A percentile compares a stretch with the other conserved stretches of the same genome.
Evolutionary conservation across 2,329 filamentous ascomycete species (phyloP).

Genomic region (Diaporthe destruens): DNA sequence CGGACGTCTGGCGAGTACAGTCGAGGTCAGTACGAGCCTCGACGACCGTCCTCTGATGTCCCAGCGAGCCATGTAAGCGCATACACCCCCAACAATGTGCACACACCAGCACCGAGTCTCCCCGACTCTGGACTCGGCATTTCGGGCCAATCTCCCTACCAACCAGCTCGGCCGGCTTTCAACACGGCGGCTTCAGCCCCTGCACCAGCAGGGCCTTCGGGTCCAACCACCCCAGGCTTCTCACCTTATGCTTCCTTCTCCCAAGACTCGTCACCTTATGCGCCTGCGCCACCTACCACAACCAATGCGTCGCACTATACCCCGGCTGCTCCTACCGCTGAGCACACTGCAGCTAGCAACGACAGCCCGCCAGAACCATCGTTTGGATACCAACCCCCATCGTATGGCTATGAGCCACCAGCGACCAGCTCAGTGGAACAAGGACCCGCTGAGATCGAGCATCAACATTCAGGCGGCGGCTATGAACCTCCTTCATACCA

Average conservation of each 20-base stretch:
- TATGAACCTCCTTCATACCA: slow-evolving; percentile 75
- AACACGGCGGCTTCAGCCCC: slow-evolving; percentile 36
- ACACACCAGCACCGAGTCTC: slow-evolving; percentile 50
- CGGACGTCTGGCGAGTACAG: slow-evolving; percentile 59
- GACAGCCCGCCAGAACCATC: slow-evolving; percentile 14
- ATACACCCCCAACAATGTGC: slow-evolving; percentile 51
- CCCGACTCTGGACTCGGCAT: slow-evolving; percentile 44
- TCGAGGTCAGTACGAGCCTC: slow-evolving; percentile 57
- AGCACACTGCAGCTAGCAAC: slow-evolving; percentile 12
- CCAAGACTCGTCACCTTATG: slow-evolving; percentile 41
- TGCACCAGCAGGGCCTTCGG: slow-evolving; percentile 16
- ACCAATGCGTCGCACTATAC: slow-evolving; percentile 34
- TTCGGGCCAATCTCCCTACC: slow-evolving; percentile 48
- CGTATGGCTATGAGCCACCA: slow-evolving; percentile 66
- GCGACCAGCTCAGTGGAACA: slow-evolving; percentile 52
- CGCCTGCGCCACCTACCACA: slow-evolving; percentile 38
- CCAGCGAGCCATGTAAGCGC: slow-evolving; percentile 49
- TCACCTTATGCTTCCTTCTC: slow-evolving; percentile 39
- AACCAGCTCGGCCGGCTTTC: slow-evolving; percentile 43
- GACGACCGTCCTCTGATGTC: slow-evolving; percentile 56
- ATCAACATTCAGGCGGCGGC: slow-evolving; percentile 54
- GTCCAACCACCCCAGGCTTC: slow-evolving; percentile 28
- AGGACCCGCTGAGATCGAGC: slow-evolving; percentile 37
- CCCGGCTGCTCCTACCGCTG: slow-evolving; percentile 29
- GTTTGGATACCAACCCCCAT: slow-evolving; percentile 58